Base-by-base conservation (phyloP, 2,329 filamentous ascomycete genomes). In the Periconia digitata region DNA sequence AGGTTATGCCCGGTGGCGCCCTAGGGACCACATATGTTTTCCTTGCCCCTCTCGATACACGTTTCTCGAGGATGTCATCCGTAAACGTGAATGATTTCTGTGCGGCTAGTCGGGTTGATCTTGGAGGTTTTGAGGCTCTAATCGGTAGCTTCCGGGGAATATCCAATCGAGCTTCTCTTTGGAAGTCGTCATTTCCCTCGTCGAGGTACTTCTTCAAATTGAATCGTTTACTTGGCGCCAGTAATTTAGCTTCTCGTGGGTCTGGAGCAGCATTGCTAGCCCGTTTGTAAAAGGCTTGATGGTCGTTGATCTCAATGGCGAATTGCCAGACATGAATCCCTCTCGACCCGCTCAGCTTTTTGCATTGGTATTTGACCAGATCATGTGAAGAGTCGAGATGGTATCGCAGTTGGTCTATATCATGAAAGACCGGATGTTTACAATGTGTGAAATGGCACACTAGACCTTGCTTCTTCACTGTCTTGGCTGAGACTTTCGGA, bases 361-460 rank as follows among this genome's bases (percentile, higher is more conserved):
- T 46, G 3, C 60, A 51, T 10, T 59, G 32, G 8, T 62, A 69
- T 7, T 53, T 53, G 45, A 72, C 69, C 24, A 70, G 58, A 17
- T 71, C 65, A 44, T 76, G 73, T 48, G 58, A 59, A 15, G 54
- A 46, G 6, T 64, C 47, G 6, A 71, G 49, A 44, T 76, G 74
- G 43, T 70, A 58, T 12, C 64, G 58, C 3, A 76, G 56, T 18
- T 56, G 55, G n/a, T 58, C 48, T 2, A 63, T 49, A 6, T 54
- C 44, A 5, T 27, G 8, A 42, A 49, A 24, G 45, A 46, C 18
- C 48, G 46, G 18, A 21, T 40, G 8, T n/a, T 34, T 29, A 32
- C 64, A 66, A 6, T 15, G 6, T 35, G 45, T 40, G 21, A 63
- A 53, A 21, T 56, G 47, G 39, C 65, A 69, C 8, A 46, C 10